These are phyloP conservation scores for Favolaschia claudopus DNA, from an alignment of 768 basidiomycete species.

Conservation along the genomic window DNA sequence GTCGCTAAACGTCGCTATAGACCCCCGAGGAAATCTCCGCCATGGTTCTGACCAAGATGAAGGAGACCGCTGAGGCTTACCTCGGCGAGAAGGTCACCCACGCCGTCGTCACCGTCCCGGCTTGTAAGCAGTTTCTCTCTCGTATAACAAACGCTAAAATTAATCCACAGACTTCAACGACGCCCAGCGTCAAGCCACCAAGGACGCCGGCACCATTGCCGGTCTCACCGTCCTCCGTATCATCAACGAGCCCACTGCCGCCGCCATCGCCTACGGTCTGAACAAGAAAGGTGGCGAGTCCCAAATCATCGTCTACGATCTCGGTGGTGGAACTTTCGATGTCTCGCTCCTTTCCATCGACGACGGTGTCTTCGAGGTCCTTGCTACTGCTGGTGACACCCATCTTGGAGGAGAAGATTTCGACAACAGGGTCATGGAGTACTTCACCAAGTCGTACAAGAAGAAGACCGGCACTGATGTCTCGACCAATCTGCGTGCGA, in stretches of 20 bases:
- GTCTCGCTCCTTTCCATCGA: constrained; percentile 95
- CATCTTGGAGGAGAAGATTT: constrained; percentile 97
- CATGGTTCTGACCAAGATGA: constrained; percentile 97
- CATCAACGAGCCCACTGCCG: constrained; percentile 97
- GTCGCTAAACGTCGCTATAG: constrained; percentile 44
- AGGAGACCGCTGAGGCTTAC: constrained; percentile 98
- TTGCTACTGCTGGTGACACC: constrained; percentile 93
- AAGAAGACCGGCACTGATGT: constrained; percentile 91
- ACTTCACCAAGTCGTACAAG: constrained; percentile 91
- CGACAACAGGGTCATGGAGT: constrained; percentile 91
- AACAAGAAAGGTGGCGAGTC: constrained; percentile 96
- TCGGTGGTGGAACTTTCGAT: constrained; percentile 99
- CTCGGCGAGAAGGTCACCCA: constrained; percentile 96
- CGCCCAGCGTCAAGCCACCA: constrained; percentile 98
- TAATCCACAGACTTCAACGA: constrained; percentile 88
- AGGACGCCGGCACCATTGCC: constrained; percentile 95
- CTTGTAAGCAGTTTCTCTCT: constrained; percentile 61
- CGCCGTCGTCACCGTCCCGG: constrained; percentile 97
- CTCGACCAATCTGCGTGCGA: constrained; percentile 77
- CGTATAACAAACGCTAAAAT: neutral
- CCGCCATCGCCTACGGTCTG: constrained; percentile 97
- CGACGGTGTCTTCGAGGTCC: constrained; percentile 90
- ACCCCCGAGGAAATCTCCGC: constrained; percentile 94
- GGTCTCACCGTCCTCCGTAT: constrained; percentile 96
- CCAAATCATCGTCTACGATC: constrained; percentile 97